Evolutionary conservation across 371 early-diverging fungal species (phyloP).

Genomic region (Syncephalastrum contaminatum): DNA sequence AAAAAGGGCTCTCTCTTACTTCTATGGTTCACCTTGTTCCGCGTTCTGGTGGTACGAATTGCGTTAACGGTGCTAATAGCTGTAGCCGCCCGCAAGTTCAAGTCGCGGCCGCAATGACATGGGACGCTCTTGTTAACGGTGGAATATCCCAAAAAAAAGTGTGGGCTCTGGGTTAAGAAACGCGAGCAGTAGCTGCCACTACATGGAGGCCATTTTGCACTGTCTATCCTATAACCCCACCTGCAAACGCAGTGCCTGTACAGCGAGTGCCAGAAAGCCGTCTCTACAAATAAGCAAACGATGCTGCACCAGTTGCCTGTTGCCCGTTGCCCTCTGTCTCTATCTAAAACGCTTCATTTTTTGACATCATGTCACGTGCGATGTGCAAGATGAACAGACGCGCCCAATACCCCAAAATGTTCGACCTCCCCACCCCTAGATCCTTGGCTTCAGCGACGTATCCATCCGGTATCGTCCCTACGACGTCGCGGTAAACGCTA

Average conservation of each 20-base stretch:
- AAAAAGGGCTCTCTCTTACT: no score
- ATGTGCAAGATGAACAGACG: conserved; percentile 64
- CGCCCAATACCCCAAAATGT: conserved; percentile 40
- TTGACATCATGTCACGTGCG: conserved; percentile 39
- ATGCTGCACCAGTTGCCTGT: conserved; percentile 62
- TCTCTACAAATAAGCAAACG: conserved; percentile 78
- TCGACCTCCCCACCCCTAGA: conserved; percentile 57
- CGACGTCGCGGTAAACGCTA: conserved; percentile 79
- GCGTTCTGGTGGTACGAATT: no score
- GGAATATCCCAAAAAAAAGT: background rate
- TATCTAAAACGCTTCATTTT: conserved; percentile 64
- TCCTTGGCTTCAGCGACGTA: conserved; percentile 17
- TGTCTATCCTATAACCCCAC: conserved; percentile 85
- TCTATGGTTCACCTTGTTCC: no score
- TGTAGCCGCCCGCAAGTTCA: no score
- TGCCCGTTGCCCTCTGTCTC: conserved; percentile 49
- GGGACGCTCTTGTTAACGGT: no score
- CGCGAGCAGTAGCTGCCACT: conserved; percentile 96
- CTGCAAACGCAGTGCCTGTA: conserved; percentile 73
- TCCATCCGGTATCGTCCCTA: conserved; percentile 58
- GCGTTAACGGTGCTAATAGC: no score
- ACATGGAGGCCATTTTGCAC: conserved; percentile 90
- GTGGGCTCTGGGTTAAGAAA: conserved; percentile 87
- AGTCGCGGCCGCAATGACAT: no score
- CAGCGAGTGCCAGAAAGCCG: conserved; percentile 60